Evolutionary conservation across 2,329 filamentous ascomycete genomes (phyloP).

Genomic region (Alternaria rosae): DNA sequence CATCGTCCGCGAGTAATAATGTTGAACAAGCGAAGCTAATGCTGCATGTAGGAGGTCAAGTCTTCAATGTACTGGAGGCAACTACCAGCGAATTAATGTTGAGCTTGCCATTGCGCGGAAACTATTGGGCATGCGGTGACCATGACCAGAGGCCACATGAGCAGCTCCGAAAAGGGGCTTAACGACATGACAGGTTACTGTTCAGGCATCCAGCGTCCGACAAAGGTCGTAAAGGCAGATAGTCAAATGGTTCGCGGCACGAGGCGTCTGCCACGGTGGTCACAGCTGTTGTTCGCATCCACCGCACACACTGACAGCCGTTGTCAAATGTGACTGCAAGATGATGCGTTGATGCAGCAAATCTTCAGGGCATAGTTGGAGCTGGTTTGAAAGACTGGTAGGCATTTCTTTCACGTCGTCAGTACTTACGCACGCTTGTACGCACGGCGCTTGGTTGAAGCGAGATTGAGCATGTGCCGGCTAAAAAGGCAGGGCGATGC

Average conservation of each 20-base stretch:
- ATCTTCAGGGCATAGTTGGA: background rate
- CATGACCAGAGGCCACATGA: background rate
- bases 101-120: background rate
- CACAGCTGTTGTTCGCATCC: background rate
- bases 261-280: background rate
- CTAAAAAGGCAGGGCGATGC: conserved; percentile 8
- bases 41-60: background rate
- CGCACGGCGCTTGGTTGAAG: conserved; percentile 1
- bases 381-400: background rate
- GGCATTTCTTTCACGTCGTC: background rate
- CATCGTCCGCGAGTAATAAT: background rate
- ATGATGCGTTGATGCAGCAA: background rate
- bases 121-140: background rate
- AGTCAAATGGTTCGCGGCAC: background rate
- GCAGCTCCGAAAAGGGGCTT: background rate
- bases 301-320: background rate
- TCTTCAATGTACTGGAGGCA: background rate
- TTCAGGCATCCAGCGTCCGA: background rate
- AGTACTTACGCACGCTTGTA: background rate
- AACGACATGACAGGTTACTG: background rate
- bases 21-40: background rate
- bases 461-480: background rate
- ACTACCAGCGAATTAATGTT: background rate
- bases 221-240: background rate
- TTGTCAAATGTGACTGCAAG: background rate